Conservation (phyloP, 202 grass and related monocot species). For the Zoysia matrella region DNA sequence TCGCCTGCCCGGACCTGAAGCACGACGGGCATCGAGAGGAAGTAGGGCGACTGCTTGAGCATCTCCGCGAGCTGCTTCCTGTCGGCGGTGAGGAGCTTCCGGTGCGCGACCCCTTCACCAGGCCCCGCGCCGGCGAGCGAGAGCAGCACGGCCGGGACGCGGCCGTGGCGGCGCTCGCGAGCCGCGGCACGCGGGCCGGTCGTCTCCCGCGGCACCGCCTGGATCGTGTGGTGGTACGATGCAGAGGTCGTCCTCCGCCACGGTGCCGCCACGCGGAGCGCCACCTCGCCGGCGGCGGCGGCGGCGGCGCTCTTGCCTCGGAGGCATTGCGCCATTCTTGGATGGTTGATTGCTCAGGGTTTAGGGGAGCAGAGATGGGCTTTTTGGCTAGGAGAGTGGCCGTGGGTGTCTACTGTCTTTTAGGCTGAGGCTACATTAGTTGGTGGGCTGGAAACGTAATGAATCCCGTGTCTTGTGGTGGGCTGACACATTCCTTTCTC, state of each 20-base stretch:
- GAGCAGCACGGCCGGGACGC: constrained; percentile 69
- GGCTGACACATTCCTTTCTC: too few relatives aligned
- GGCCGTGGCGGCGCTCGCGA: constrained; percentile 65
- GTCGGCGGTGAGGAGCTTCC: constrained; percentile 70
- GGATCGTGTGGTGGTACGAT: constrained; percentile 77
- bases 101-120: constrained; percentile 32
- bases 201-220: constrained; percentile 75
- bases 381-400: too few relatives aligned
- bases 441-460: too few relatives aligned
- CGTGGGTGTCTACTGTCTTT: too few relatives aligned
- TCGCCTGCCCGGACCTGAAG: constrained; percentile 89
- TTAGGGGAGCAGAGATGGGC: too few relatives aligned
- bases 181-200: constrained; percentile 44
- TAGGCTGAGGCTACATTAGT: too few relatives aligned
- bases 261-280: constrained; percentile 13
- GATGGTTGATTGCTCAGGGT: too few relatives aligned
- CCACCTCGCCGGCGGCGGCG: constrained; percentile 25
- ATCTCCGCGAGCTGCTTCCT: constrained; percentile 79
- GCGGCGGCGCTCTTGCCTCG: constrained; percentile 40
- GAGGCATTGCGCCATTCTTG: background rate
- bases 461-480: too few relatives aligned
- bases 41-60: constrained; percentile 84
- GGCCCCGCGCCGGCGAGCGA: constrained; percentile 33
- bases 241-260: constrained; percentile 43
- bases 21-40: constrained; percentile 80